Conservation (phyloP, 805 yeast species). For the Saccharomycopsis microspora region DNA sequence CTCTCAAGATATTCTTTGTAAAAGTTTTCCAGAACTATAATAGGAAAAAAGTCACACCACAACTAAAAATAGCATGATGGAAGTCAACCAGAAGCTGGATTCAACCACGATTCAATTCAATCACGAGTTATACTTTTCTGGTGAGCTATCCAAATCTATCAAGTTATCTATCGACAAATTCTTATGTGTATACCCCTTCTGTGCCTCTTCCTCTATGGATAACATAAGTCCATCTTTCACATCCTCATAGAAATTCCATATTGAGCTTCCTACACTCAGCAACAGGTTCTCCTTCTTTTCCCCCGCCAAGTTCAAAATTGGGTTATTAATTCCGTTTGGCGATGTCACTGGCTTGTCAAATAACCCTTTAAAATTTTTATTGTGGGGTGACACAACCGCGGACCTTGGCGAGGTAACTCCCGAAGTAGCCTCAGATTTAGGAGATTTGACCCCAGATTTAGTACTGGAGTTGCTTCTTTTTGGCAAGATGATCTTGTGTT, state of each 20-base stretch:
- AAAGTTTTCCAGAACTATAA: too few relatives aligned
- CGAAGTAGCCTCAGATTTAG: background rate
- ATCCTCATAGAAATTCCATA: slow-evolving; percentile 16
- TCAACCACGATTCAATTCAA: too few relatives aligned
- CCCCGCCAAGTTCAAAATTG: slow-evolving; percentile 9
- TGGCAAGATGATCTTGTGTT: slow-evolving; percentile 13
- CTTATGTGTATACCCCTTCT: background rate
- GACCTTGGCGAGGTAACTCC: too few relatives aligned
- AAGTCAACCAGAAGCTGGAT: too few relatives aligned
- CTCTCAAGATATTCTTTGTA: too few relatives aligned
- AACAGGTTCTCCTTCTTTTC: background rate
- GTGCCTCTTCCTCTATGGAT: slow-evolving; percentile 12
- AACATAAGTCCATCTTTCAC: slow-evolving; percentile 16
- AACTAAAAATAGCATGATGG: too few relatives aligned
- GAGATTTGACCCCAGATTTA: background rate
- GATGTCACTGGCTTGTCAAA: background rate
- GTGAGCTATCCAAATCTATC: slow-evolving; percentile 16
- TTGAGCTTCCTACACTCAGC: slow-evolving; percentile 10
- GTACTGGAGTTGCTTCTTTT: slow-evolving; percentile 1
- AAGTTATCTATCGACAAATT: slow-evolving; percentile 6
- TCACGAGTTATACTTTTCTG: slow-evolving; percentile 14
- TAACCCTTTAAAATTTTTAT: slow-evolving; percentile 1
- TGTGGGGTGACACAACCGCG: background rate
- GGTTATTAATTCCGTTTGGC: slow-evolving; percentile 10
- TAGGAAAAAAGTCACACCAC: too few relatives aligned